Percentiles rank a stretch among this genome's conserved stretches.
Conservation (phyloP, 805 yeast species). For the Kregervanrija delftensis region DNA sequence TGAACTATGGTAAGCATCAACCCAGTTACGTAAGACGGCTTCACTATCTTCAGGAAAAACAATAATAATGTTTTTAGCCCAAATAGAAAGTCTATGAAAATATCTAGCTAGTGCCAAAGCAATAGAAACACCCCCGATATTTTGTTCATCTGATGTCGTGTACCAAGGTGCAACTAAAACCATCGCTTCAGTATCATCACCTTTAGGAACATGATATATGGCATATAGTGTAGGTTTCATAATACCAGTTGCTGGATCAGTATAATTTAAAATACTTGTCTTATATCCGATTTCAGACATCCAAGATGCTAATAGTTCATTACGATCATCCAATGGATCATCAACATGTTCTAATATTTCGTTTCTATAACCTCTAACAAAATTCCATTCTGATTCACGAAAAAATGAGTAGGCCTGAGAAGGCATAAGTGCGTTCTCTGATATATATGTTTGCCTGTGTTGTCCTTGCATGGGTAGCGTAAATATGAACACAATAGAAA, state of each 20-base stretch:
- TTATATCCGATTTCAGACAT: conserved; percentile 67
- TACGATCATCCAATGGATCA: conserved; percentile 29
- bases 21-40: conserved; percentile 76
- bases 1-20: conserved; percentile 82
- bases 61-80: conserved; percentile 91
- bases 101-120: conserved; percentile 70
- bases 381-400: conserved; percentile 91
- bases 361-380: conserved; percentile 75
- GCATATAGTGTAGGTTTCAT: conserved; percentile 48
- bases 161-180: conserved; percentile 86
- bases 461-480: conserved; percentile 76
- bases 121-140: conserved; percentile 76
- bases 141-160: conserved; percentile 55
- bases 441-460: conserved; percentile 74
- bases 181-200: conserved; percentile 94
- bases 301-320: conserved; percentile 48
- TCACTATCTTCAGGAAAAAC: conserved; percentile 74
- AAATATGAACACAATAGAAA: conserved; percentile 53
- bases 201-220: conserved; percentile 85
- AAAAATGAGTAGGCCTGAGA: conserved; percentile 90
- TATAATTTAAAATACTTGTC: conserved; percentile 36
- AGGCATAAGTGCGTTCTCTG: conserved; percentile 96
- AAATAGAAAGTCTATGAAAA: conserved; percentile 78
- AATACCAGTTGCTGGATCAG: conserved; percentile 14
- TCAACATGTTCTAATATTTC: conserved; percentile 39